Conservation (phyloP, 148 eudicot species). For the Persicaria tinctoria region DNA sequence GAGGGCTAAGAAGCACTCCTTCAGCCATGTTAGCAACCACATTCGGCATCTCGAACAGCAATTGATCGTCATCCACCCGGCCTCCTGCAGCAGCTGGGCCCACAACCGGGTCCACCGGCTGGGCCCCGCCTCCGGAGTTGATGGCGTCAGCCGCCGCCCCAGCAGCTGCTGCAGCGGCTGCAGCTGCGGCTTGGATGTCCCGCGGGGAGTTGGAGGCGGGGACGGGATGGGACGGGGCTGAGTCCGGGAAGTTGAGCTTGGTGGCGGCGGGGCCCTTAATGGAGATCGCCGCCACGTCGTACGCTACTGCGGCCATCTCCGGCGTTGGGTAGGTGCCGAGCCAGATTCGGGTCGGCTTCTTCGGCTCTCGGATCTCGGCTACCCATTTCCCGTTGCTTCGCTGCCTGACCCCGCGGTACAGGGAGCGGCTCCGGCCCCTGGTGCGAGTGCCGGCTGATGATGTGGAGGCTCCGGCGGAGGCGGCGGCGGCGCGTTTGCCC, state of each 20-base stretch:
- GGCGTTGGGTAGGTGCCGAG: conserved; percentile 62
- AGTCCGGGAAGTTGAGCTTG: conserved; percentile 50
- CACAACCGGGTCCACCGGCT: background rate
- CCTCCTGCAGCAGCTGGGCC: background rate
- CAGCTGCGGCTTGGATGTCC: conserved; percentile 26
- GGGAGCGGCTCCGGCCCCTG: background rate
- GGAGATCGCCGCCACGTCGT: conserved; percentile 68
- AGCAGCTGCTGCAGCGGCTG: conserved; percentile 58
- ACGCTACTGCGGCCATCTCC: conserved; percentile 74
- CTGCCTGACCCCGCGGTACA: conserved; percentile 51
- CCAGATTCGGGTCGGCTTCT: conserved; percentile 60
- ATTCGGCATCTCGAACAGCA: conserved; percentile 74
- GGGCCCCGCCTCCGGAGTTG: background rate
- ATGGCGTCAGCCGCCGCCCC: conserved; percentile 41
- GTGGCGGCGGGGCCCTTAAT: conserved; percentile 41
- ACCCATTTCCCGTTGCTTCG: conserved; percentile 70
- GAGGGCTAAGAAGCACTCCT: conserved; percentile 76
- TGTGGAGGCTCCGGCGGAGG: background rate
- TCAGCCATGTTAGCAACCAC: conserved; percentile 60
- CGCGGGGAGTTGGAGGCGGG: conserved; percentile 12
- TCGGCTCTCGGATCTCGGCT: conserved; percentile 66
- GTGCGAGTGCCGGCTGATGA: no score
- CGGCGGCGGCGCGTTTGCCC: background rate
- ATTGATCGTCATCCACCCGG: conserved; percentile 50
- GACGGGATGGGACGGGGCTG: conserved; percentile 10